Base-by-base conservation (phyloP, 345 rosid species). In the Pistacia integerrima region DNA sequence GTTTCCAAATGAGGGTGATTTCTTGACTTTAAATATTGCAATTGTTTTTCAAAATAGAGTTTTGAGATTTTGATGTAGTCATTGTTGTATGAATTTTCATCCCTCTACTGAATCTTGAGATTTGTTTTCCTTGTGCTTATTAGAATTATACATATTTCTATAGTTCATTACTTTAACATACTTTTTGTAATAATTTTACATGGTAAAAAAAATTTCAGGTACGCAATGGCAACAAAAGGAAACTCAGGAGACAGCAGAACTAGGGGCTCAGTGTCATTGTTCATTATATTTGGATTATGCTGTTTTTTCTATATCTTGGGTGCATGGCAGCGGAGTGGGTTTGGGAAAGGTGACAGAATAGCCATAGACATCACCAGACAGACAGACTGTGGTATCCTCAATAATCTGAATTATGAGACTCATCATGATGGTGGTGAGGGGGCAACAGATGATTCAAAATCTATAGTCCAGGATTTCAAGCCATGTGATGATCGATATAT, bases 271-370 rank as follows among this genome's bases (percentile, higher is more conserved):
- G 33, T 84, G 22, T 80, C 84, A 56, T 85, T 90, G 22, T 80
- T 88, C 48, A 78, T 89, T 18, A 78, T 85, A 14, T 82, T 82
- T 73, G 88, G 86, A 65, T 74, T 89, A 35, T 89, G 91, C 56
- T 79, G 90, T 76, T 88, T 88, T 85, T 89, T 89, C 75, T 89
- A 86, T 70, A 82, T 89, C 30, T 70, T 91, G 83, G 93, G 95
- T 46, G 89, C 93, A 63, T 91, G 95, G 95, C 95, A 89, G 76
- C 79, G 87, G 74, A 91, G 90, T 82, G 91, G 89, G 36, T 89
- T 88, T 54, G 93, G 95, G 63, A 89, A 86, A 83, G 93, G 91
- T 18, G 90, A 86, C 70, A 84, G 82, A 66, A 86, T 87, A 65
- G 90, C 90, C 13, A 28, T 82, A 80, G 86, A 80, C 62, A 81